Percentiles rank a stretch among this genome's conserved stretches.
These are phyloP conservation scores for Lignosus rhinocerotis DNA, from an alignment of 1,284 basidiomycete species.

Conservation along the genomic window DNA sequence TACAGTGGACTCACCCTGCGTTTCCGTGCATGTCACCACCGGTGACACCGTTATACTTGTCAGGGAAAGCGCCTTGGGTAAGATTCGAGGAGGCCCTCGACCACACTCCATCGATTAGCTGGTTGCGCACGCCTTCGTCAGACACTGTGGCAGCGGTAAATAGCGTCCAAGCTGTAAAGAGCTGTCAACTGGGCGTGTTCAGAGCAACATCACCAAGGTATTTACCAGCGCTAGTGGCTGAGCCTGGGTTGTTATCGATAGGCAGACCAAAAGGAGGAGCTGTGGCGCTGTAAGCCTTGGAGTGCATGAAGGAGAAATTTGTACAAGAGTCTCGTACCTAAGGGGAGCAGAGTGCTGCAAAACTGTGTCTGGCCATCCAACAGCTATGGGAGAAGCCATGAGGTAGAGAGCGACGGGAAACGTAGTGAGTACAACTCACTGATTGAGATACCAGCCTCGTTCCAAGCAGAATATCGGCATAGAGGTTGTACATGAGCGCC, in stretches of 20 bases:
- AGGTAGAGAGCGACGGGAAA: too few species aligned
- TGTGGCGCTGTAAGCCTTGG: background rate
- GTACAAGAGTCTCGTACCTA: background rate
- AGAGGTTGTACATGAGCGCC: constrained; percentile 67
- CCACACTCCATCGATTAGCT: constrained; percentile 26
- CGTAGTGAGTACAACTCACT: constrained; percentile 14
- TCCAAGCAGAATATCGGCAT: constrained; percentile 57
- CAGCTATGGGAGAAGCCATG: background rate
- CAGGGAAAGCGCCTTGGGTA: constrained; percentile 22
- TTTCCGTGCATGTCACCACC: constrained; percentile 10
- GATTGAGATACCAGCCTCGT: constrained; percentile 22
- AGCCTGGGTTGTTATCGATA: constrained; percentile 17
- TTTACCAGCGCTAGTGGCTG: constrained; percentile 15
- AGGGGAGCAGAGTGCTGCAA: constrained; percentile 6
- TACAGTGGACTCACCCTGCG: constrained; percentile 17
- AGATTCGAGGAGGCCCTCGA: constrained; percentile 23
- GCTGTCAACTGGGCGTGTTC: too few species aligned
- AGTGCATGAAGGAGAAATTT: background rate
- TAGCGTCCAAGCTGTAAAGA: constrained; percentile 25
- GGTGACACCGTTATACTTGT: constrained; percentile 18
- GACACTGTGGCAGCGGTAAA: constrained; percentile 28
- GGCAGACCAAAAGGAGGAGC: constrained; percentile 18
- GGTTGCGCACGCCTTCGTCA: constrained; percentile 22
- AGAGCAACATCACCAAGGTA: background rate
- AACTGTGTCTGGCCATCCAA: constrained; percentile 10